Base-by-base conservation (phyloP, 345 rosid genomes). In the Pistacia atlantica region DNA sequence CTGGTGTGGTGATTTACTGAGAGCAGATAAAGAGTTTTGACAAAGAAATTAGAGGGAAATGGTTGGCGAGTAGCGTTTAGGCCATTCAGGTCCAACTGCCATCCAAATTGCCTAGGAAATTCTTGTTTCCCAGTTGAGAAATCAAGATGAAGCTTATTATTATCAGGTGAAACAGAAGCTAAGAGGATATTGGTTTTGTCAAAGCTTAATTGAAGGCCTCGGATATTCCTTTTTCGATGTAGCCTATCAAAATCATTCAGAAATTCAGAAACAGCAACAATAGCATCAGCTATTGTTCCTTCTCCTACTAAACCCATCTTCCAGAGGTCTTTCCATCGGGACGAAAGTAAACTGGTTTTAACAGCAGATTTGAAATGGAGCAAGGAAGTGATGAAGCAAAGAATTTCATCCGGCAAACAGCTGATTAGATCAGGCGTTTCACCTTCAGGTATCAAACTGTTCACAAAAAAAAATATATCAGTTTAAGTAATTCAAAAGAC, bases 361-460 rank as follows among this genome's bases (percentile, higher is more conserved):
- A 63, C 69, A 7, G 60, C 77, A 49, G 77, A 49, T 63, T 62
- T 51, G 42, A 49, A 74, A 63, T 69, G 60, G 17, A 74, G 77
- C 22, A 62, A 62, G 6, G 77, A 74, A 63, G 62, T 74, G 42
- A 74, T 63, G 20, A 25, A 12, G 16, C n/a, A 31, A 49, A 74
- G 68, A 31, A 74, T 62, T 25, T 74, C 69, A 42, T 74, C 46
- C 0, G 77, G 69, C 11, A 74, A 54, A 61, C 11, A 0, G 48
- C 48, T 31, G 2, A 73, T 31, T 31, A 48, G 42, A 62, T 73
- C 69, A 17, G 4, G 59, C 17, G 13, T 35, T 31, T 48, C 62
- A 25, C 11, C 68, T 62, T 62, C 48, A 17, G 14, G 14, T n/a
- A 48, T 73, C 60, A 28, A 25, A 25, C 25, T 25, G 25, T 25